Percentiles rank a stretch among this genome's conserved stretches.
These are phyloP conservation scores for Knoxia roxburghii DNA, from an alignment of 257 asterid species.

Conservation along the genomic window DNA sequence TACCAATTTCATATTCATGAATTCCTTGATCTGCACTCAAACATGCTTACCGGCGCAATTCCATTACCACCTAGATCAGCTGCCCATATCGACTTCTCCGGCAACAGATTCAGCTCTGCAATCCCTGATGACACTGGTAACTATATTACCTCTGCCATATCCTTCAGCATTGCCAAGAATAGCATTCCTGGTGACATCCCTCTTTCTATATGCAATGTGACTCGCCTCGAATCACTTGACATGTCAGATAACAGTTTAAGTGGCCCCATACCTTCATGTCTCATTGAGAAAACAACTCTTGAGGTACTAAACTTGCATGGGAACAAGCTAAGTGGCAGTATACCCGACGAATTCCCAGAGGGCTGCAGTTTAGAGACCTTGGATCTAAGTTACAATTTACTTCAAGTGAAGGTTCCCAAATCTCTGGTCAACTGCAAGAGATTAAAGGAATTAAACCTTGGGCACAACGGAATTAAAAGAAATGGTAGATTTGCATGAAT, in stretches of 20 bases:
- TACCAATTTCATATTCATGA: slow-evolving; percentile 23
- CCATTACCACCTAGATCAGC: slow-evolving; percentile 29
- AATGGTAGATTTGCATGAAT: slow-evolving; percentile 22
- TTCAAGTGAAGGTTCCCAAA: slow-evolving; percentile 36
- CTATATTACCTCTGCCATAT: slow-evolving; percentile 4
- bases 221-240: slow-evolving; percentile 38
- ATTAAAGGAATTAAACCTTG: slow-evolving; percentile 34
- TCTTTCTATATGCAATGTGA: slow-evolving; percentile 45
- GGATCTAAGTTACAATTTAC: slow-evolving; percentile 39
- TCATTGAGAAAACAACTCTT: slow-evolving; percentile 18
- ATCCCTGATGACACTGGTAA: slow-evolving; percentile 24
- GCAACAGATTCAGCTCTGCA: slow-evolving; percentile 23
- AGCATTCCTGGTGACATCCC: slow-evolving; percentile 43
- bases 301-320: slow-evolving; percentile 36
- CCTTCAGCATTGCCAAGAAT: slow-evolving; percentile 45
- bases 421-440: slow-evolving; percentile 39
- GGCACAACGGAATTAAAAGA: slow-evolving; percentile 25
- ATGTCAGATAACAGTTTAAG: slow-evolving; percentile 43
- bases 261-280: slow-evolving; percentile 45
- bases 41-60: slow-evolving; percentile 23
- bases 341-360: slow-evolving; percentile 31
- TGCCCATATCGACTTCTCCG: slow-evolving; percentile 26
- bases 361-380: slow-evolving; percentile 33
- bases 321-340: slow-evolving; percentile 38
- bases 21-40: slow-evolving; percentile 45